These are phyloP conservation scores for Ogataea paradorogensis DNA, from an alignment of 805 yeast species.

Conservation along the genomic window DNA sequence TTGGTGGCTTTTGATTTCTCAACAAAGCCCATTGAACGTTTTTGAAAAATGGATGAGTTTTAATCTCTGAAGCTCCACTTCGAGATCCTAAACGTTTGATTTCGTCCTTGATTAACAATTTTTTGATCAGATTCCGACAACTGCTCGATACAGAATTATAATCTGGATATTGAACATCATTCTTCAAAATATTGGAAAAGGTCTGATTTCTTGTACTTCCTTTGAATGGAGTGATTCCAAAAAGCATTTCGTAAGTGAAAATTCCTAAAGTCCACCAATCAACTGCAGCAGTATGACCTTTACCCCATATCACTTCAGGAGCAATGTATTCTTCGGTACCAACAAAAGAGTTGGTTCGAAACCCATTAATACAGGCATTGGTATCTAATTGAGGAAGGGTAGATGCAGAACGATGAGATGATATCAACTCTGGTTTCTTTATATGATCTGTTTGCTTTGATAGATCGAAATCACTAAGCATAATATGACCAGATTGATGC, in stretches of 20 bases:
- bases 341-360: constrained; percentile 95
- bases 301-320: constrained; percentile 95
- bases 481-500: constrained; percentile 97
- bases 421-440: constrained; percentile 70
- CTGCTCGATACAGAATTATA: constrained; percentile 53
- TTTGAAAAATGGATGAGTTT: constrained; percentile 87
- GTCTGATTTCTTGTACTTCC: constrained; percentile 88
- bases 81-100: constrained; percentile 83
- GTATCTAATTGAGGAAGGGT: constrained; percentile 77
- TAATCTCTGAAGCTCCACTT: constrained; percentile 93
- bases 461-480: constrained; percentile 94
- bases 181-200: constrained; percentile 80
- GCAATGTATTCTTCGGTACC: constrained; percentile 99
- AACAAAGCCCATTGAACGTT: constrained; percentile 92
- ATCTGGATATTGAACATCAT: constrained; percentile 79
- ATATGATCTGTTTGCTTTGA: constrained; percentile 82
- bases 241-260: constrained; percentile 88
- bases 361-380: constrained; percentile 91
- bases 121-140: constrained; percentile 78
- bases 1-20: constrained; percentile 91
- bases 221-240: constrained; percentile 95
- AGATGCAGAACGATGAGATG: constrained; percentile 31
- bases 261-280: constrained; percentile 99
- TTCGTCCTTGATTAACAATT: constrained; percentile 85
- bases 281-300: constrained; percentile 96